Percentiles rank a stretch among this genome's conserved stretches.
phyloP scores from a whole-genome alignment of 805 yeast genomes.

The Diddensiella transvaalensis region DNA sequence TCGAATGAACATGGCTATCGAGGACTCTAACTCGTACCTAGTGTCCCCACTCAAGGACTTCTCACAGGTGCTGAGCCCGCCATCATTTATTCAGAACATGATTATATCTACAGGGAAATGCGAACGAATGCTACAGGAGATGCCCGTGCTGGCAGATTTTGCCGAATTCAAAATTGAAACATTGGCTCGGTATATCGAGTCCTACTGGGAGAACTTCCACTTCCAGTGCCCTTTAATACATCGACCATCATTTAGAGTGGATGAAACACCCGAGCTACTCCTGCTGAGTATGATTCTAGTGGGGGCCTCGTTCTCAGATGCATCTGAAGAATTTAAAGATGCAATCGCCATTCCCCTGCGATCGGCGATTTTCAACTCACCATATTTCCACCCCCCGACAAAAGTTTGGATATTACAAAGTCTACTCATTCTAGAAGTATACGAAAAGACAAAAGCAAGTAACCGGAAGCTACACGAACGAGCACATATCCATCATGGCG shows the following conservation, averaged over 20 bases:
- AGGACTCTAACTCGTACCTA: constrained; percentile 13
- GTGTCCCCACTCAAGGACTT: constrained; percentile 12
- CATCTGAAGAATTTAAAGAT: constrained; percentile 38
- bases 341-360: constrained; percentile 56
- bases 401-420: constrained; percentile 72
- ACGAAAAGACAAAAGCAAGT: constrained; percentile 67
- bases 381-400: constrained; percentile 73
- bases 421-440: constrained; percentile 64
- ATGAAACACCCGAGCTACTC: constrained; percentile 45
- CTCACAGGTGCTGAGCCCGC: constrained; percentile 31
- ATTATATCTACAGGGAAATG: constrained; percentile 31
- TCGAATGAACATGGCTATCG: constrained; percentile 1
- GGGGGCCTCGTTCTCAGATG: constrained; percentile 45
- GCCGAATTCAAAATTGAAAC: constrained; percentile 12
- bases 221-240: constrained; percentile 58
- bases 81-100: constrained; percentile 33
- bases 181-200: constrained; percentile 27
- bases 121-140: constrained; percentile 21
- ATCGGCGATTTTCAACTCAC: constrained; percentile 64
- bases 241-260: constrained; percentile 52
- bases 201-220: constrained; percentile 58
- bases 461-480: constrained; percentile 70
- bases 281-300: constrained; percentile 51
- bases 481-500: constrained; percentile 81
- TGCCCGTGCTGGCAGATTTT: constrained; percentile 33